These are phyloP conservation scores for Leptodermis oblonga DNA, from an alignment of 257 asterid genomes.

Conservation along the genomic window DNA sequence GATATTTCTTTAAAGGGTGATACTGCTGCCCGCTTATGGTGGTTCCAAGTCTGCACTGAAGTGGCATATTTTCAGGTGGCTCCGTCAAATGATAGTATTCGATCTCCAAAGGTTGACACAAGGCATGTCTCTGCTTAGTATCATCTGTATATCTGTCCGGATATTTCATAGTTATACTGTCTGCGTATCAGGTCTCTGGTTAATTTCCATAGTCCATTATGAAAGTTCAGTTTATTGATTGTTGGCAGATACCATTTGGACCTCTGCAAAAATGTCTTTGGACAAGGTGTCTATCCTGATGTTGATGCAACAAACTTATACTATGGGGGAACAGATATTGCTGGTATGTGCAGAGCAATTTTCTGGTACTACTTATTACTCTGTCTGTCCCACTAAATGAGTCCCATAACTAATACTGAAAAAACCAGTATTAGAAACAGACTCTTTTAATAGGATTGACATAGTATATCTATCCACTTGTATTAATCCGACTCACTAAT, in stretches of 20 bases:
- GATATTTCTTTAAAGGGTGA: constrained; percentile 33
- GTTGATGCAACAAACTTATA: constrained; percentile 75
- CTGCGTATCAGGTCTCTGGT: not conserved
- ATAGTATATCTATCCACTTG: too few relatives aligned
- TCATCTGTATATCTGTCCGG: not conserved
- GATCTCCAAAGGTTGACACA: constrained; percentile 70
- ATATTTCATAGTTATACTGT: constrained; percentile 4
- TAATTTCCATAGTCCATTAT: constrained; percentile 8
- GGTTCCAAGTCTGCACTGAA: constrained; percentile 99
- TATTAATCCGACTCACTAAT: too few relatives aligned
- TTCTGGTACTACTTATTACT: not conserved
- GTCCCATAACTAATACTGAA: too few relatives aligned
- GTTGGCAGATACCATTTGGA: constrained; percentile 85
- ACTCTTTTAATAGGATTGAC: too few relatives aligned
- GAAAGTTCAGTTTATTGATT: constrained; percentile 11
- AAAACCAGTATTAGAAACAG: too few relatives aligned
- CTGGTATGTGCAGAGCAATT: constrained; percentile 43
- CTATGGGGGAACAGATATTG: constrained; percentile 85
- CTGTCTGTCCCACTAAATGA: not conserved
- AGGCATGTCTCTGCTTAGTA: constrained; percentile 39
- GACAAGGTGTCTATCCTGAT: constrained; percentile 65
- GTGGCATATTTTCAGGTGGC: constrained; percentile 99
- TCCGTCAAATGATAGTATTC: constrained; percentile 85
- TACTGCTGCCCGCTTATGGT: constrained; percentile 79
- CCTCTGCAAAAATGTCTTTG: constrained; percentile 90